Percentiles rank a stretch among this genome's conserved stretches.
Evolutionary conservation across 768 basidiomycete species (phyloP).

Genomic region (Lactarius psammicola): DNA sequence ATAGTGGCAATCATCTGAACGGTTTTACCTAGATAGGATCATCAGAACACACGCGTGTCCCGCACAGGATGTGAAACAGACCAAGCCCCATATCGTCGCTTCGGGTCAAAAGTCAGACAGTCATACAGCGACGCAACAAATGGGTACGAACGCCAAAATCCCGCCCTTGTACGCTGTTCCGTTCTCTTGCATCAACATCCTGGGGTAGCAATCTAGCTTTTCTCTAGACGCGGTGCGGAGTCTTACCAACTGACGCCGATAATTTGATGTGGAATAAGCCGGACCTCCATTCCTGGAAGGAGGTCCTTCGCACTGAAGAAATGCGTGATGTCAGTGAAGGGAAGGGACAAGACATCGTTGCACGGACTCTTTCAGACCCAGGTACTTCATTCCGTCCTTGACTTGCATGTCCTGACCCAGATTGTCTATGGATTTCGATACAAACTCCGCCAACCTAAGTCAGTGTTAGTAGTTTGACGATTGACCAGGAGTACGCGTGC

Average conservation of each 20-base stretch:
- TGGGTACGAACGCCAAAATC: conserved; percentile 52
- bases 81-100: conserved; percentile 71
- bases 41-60: conserved; percentile 5
- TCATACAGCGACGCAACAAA: background rate
- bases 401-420: conserved; percentile 53
- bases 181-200: conserved; percentile 68
- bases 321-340: conserved; percentile 12
- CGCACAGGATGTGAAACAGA: conserved; percentile 21
- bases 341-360: background rate
- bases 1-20: conserved; percentile 82
- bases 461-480: background rate
- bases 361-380: conserved; percentile 51
- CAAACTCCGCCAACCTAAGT: conserved; percentile 59
- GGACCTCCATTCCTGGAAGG: conserved; percentile 67
- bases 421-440: conserved; percentile 58
- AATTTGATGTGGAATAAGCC: conserved; percentile 69
- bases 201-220: conserved; percentile 25
- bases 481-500: conserved; percentile 33
- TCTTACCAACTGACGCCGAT: conserved; percentile 72
- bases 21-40: conserved; percentile 51
- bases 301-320: conserved; percentile 48
- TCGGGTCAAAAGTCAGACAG: conserved; percentile 1
- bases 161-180: conserved; percentile 52
- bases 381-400: conserved; percentile 49
- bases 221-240: background rate